Percentiles rank a stretch among this genome's conserved stretches.
These are phyloP conservation scores for Dothistroma septosporum DNA, from an alignment of 2,329 filamentous ascomycete species.

Conservation along the genomic window DNA sequence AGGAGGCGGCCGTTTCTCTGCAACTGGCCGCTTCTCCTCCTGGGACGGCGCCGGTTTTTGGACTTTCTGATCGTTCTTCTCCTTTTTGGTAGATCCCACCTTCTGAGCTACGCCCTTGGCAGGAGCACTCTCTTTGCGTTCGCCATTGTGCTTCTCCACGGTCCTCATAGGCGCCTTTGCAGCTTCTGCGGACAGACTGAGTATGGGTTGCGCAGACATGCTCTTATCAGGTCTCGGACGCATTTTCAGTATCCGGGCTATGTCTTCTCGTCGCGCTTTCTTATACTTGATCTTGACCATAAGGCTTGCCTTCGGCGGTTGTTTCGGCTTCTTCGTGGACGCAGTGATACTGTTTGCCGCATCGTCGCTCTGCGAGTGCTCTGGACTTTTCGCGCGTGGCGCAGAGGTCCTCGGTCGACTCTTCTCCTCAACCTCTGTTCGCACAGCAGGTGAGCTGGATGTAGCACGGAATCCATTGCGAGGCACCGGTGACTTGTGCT, in stretches of 20 bases:
- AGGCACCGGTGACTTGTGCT: constrained; percentile 29
- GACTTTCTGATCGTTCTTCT: constrained; percentile 12
- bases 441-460: constrained; percentile 28
- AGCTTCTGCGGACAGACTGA: constrained; percentile 5
- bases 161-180: constrained; percentile 9
- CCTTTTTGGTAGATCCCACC: constrained; percentile 23
- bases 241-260: constrained; percentile 31
- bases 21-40: constrained; percentile 15
- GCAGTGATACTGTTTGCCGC: constrained; percentile 15
- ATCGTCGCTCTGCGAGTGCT: constrained; percentile 23
- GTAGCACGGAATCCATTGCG: constrained; percentile 29
- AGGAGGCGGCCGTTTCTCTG: constrained; percentile 12
- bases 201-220: not conserved
- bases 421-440: constrained; percentile 22
- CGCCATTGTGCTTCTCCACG: constrained; percentile 14
- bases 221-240: constrained; percentile 23
- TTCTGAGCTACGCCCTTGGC: constrained; percentile 31
- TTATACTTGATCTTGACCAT: constrained; percentile 31
- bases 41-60: constrained; percentile 15
- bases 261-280: constrained; percentile 22
- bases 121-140: constrained; percentile 15
- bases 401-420: constrained; percentile 9
- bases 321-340: constrained; percentile 6
- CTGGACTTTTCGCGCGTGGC: constrained; percentile 12
- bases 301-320: constrained; percentile 13